Conservation (phyloP, 495 filamentous ascomycete species). For the Aspergillus panamensis region DNA sequence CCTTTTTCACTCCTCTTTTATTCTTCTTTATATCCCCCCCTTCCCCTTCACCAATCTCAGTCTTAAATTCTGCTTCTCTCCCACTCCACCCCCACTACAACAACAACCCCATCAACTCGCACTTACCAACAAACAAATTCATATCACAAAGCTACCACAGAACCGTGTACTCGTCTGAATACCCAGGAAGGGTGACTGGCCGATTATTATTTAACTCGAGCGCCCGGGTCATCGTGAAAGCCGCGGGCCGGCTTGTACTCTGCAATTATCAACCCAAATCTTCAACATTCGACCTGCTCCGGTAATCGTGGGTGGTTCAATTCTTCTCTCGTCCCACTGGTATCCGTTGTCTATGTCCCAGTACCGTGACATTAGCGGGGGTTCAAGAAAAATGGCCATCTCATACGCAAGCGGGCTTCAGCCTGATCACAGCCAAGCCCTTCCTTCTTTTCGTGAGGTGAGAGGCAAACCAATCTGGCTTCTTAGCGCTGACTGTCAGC, state of each 20-base stretch:
- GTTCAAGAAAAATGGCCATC: conserved; percentile 43
- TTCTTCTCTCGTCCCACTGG: neutral
- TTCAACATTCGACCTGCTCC: neutral
- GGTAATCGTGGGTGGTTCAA: conserved; percentile 4
- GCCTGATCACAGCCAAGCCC: conserved; percentile 36
- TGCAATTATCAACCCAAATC: conserved; percentile 9
- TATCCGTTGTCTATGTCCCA: conserved; percentile 38
- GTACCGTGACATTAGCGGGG: conserved; percentile 36
- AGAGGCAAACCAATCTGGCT: conserved; percentile 17
- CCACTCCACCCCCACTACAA: conserved; percentile 2
- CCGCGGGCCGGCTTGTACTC: conserved; percentile 23
- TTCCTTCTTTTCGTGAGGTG: conserved; percentile 48
- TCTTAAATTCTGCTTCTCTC: conserved; percentile 3
- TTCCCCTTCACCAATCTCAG: conserved; percentile 6
- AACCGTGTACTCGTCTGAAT: neutral
- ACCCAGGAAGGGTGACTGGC: conserved; percentile 1
- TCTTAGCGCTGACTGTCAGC: conserved; percentile 12
- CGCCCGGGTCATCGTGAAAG: conserved; percentile 13
- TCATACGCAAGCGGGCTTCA: conserved; percentile 40
- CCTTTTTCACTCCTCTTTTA: conserved; percentile 4
- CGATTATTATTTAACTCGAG: neutral
- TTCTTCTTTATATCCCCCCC: conserved; percentile 5
- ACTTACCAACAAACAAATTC: neutral
- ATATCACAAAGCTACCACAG: neutral
- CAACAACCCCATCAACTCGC: conserved; percentile 4